Percentiles rank a stretch among this genome's conserved stretches.
These are phyloP conservation scores for Cyberlindnera suaveolens DNA, from an alignment of 805 yeast genomes.

Conservation along the genomic window DNA sequence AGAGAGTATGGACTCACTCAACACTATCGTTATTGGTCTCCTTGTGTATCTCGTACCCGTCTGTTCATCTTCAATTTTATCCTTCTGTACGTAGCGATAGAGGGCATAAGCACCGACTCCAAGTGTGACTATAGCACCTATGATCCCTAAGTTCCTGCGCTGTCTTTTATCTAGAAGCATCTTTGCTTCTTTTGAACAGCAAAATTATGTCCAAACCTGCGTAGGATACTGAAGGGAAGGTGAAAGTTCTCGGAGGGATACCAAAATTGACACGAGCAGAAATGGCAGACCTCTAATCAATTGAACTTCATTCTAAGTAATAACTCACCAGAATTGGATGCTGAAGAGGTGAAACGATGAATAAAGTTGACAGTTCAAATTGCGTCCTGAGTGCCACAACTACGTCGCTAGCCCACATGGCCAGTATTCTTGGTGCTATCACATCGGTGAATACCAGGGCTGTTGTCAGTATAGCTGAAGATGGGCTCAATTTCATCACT, in stretches of 20 bases:
- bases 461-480: conserved; percentile 37
- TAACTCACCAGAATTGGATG: too few species aligned
- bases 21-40: conserved; percentile 18
- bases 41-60: conserved; percentile 12
- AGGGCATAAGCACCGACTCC: conserved; percentile 10
- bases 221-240: neutral
- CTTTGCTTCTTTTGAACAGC: too few species aligned
- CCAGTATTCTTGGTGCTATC: conserved; percentile 38
- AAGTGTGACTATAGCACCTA: conserved; percentile 7
- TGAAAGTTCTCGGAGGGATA: neutral
- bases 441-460: conserved; percentile 34
- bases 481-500: conserved; percentile 47
- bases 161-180: conserved; percentile 2
- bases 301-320: neutral
- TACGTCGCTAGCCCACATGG: conserved; percentile 37
- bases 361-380: conserved; percentile 2
- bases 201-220: too few species aligned
- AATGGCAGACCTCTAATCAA: neutral
- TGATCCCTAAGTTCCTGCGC: conserved; percentile 3
- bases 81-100: conserved; percentile 5
- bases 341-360: neutral
- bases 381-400: conserved; percentile 39
- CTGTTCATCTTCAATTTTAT: neutral
- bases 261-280: neutral
- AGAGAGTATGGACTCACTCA: conserved; percentile 22